These are phyloP conservation scores for Nothophoma quercina DNA, from an alignment of 2,329 filamentous ascomycete genomes.

Conservation along the genomic window DNA sequence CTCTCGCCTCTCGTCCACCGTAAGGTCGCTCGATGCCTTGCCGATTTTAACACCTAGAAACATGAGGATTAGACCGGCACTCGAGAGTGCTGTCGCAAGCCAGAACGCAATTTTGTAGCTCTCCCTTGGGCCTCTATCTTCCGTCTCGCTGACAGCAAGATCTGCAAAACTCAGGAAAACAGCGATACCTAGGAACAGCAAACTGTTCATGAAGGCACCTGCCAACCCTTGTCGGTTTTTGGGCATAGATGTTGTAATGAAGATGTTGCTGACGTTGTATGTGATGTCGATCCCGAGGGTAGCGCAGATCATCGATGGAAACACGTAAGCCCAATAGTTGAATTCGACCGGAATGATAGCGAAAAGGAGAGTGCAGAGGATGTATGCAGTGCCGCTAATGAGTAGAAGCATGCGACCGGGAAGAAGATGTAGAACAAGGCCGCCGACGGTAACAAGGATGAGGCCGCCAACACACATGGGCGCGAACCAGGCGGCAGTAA, in stretches of 20 bases:
- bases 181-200: slow-evolving; percentile 48
- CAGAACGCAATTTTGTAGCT: slow-evolving; percentile 51
- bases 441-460: slow-evolving; percentile 43
- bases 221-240: slow-evolving; percentile 46
- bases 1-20: slow-evolving; percentile 42
- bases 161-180: slow-evolving; percentile 49
- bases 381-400: slow-evolving; percentile 41
- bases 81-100: slow-evolving; percentile 43
- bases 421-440: slow-evolving; percentile 46
- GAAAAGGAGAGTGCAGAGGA: slow-evolving; percentile 44
- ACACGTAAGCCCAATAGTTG: slow-evolving; percentile 50
- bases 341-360: slow-evolving; percentile 43
- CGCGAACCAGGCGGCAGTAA: slow-evolving; percentile 46
- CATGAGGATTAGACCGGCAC: slow-evolving; percentile 44
- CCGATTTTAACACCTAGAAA: slow-evolving; percentile 48
- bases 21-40: slow-evolving; percentile 46
- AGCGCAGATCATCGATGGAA: slow-evolving; percentile 55
- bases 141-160: slow-evolving; percentile 44
- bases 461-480: slow-evolving; percentile 49
- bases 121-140: slow-evolving; percentile 34
- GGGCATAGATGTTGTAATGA: slow-evolving; percentile 47
- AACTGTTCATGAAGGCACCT: slow-evolving; percentile 46
- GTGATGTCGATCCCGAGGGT: slow-evolving; percentile 49
- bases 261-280: slow-evolving; percentile 50
- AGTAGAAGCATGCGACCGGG: slow-evolving; percentile 44